phyloP scores from a whole-genome alignment of 2,329 filamentous ascomycete genomes.

The Xylariaceae sp. region DNA sequence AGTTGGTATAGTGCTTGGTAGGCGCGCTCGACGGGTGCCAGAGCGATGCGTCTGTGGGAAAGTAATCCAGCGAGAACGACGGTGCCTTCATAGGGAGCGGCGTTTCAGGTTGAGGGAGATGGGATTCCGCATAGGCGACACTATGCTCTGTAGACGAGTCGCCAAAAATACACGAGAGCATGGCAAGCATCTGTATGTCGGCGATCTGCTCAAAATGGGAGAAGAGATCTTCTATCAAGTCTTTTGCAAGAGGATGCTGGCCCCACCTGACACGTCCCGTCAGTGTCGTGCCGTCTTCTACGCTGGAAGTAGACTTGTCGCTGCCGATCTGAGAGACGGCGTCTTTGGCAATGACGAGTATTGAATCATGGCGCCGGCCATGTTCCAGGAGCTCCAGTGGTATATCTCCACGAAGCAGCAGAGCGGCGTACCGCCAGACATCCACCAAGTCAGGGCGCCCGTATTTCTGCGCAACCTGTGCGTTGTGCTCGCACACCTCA shows the following conservation, averaged over 20 bases:
- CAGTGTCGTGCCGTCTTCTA: conserved; percentile 25
- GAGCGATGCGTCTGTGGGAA: conserved; percentile 48
- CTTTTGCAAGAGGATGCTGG: conserved; percentile 53
- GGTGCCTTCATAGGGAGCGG: conserved; percentile 59
- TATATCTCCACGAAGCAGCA: conserved; percentile 71
- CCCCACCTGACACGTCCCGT: conserved; percentile 62
- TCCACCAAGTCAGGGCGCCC: conserved; percentile 66
- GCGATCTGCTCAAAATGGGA: conserved; percentile 53
- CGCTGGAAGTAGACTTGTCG: conserved; percentile 7
- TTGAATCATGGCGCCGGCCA: conserved; percentile 47
- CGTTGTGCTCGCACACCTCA: conserved; percentile 81
- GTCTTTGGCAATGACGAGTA: conserved; percentile 62
- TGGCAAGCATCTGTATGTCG: conserved; percentile 64
- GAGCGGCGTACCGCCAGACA: conserved; percentile 73
- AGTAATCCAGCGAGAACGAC: conserved; percentile 60
- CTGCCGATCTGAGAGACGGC: conserved; percentile 38
- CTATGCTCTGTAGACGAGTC: conserved; percentile 49
- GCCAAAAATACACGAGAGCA: conserved; percentile 63
- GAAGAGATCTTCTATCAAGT: conserved; percentile 56
- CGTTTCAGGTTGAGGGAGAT: conserved; percentile 50
- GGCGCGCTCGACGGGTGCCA: conserved; percentile 38
- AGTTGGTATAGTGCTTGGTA: conserved; percentile 45
- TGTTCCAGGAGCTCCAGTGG: conserved; percentile 58
- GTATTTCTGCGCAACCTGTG: conserved; percentile 63
- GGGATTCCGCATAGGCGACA: conserved; percentile 49